Evolutionary conservation across 352 stramenopile genomes (phyloP).

Genomic region (Phytopythium montanum): DNA sequence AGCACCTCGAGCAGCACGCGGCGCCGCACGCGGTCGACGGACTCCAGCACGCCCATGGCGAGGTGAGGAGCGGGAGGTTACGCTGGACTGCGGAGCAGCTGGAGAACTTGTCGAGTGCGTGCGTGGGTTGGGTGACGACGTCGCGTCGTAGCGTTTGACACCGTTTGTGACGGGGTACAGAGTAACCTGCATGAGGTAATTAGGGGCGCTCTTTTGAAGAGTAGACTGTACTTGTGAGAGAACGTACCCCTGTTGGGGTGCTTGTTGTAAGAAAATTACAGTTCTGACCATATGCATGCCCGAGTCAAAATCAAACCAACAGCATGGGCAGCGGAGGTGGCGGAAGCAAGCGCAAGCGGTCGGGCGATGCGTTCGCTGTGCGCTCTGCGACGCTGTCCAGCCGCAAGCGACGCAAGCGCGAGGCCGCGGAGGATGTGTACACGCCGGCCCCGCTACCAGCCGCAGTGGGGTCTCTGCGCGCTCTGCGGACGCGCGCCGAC

Average conservation of each 20-base stretch:
- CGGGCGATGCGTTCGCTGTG: background rate
- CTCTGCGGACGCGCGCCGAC: slow-evolving; percentile 8
- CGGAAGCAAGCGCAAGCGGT: background rate
- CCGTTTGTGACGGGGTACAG: no score
- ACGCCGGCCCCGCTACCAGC: background rate
- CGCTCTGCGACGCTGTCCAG: background rate
- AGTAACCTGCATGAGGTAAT: no score
- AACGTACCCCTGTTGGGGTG: no score
- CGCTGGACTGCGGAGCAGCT: background rate
- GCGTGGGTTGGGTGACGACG: no score
- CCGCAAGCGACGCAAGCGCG: background rate
- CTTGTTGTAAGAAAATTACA: no score
- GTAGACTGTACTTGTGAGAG: no score
- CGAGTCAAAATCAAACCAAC: no score
- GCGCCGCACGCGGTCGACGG: slow-evolving; percentile 38
- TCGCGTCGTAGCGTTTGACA: no score
- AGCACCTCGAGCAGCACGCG: slow-evolving; percentile 59
- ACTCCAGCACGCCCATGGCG: slow-evolving; percentile 29
- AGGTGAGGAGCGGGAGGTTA: background rate
- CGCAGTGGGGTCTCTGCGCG: background rate
- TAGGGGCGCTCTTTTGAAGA: no score
- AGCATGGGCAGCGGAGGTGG: background rate
- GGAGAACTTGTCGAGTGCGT: no score
- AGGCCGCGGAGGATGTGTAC: background rate
- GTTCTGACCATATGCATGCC: no score